phyloP scores from a whole-genome alignment of 768 basidiomycete species.

The Mycena rosella region DNA sequence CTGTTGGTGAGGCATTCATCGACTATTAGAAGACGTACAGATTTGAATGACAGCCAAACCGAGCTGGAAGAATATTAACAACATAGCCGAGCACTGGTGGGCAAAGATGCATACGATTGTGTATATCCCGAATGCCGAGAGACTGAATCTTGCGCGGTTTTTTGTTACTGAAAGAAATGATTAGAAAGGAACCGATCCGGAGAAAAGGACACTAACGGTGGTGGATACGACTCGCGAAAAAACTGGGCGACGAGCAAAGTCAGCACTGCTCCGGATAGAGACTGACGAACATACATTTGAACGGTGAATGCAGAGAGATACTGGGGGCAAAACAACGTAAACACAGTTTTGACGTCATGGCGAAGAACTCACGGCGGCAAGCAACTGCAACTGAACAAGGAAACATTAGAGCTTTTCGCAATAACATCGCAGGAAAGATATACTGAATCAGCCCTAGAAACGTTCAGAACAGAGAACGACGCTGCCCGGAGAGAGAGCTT shows the following conservation, averaged over 20 bases:
- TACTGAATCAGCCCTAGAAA: slow-evolving; percentile 26
- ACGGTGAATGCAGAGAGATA: slow-evolving; percentile 30
- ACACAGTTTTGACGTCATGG: not conserved
- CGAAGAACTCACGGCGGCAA: slow-evolving; percentile 16
- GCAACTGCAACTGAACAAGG: slow-evolving; percentile 17
- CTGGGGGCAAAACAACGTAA: not conserved
- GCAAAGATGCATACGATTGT: not conserved
- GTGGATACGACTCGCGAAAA: slow-evolving; percentile 24
- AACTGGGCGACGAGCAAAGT: not conserved
- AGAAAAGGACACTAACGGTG: slow-evolving; percentile 1
- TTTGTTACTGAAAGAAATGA: slow-evolving; percentile 9
- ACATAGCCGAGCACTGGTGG: no score
- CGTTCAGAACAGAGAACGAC: not conserved
- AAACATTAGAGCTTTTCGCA: not conserved
- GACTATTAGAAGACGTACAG: not conserved
- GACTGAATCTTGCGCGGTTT: slow-evolving; percentile 8
- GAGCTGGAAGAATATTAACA: not conserved
- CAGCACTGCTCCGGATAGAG: not conserved
- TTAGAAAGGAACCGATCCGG: not conserved
- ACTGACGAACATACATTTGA: slow-evolving; percentile 9
- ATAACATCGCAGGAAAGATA: not conserved
- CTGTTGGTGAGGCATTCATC: not conserved
- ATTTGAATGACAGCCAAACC: slow-evolving; percentile 5
- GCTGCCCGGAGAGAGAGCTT: not conserved
- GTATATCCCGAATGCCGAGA: slow-evolving; percentile 21